Evolutionary conservation across 2,329 filamentous ascomycete species (phyloP), one percentile per base, ranked within the genome.

Genomic region (Aspergillus tubingensis): DNA sequence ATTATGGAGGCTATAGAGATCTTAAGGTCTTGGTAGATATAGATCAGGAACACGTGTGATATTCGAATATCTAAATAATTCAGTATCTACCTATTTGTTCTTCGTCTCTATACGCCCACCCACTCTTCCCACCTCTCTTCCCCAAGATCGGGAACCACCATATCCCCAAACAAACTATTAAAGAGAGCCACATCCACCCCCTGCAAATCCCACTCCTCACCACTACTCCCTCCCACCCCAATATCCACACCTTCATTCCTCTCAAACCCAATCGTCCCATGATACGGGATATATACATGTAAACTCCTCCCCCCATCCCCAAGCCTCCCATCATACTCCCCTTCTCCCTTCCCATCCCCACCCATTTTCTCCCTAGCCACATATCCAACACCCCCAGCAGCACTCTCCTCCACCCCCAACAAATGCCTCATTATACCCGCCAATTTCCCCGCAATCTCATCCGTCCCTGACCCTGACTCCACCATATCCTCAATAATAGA

Each of bases 371-470:
- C 27, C 27, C 27, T 30, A 30, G 27, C 27, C 8, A 11, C 8
- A 30, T 30, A 30, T 0, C 27, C 27, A 0, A 50, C 63, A 0
- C 74, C 77, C 2, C 58, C 62, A 0, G 73, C 69, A 0, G 74
- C 70, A 8, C 74, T 72, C 2, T 65, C 66, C 54, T 83, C 81
- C 13, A 81, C 71, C 5, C 53, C 62, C 1, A 82, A 75, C 38
- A 82, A 66, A 3, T 70, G 70, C 3, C 67, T 65, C 5, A 80
- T 71, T 8, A 78, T 50, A 8, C 51, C 44, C 0, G 55, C 38
- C 6, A 62, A 36, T 19, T 58, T 58, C 5, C 38, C 10, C 3
- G 56, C 44, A 11, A 59, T 62, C 1, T 39, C 36, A 15, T 59
- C 59, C 2, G 51, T 39, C 3, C 27, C 27, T 5, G 27, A 30